phyloP scores from a whole-genome alignment of 2,329 filamentous ascomycete species.

The Alternaria sp. region DNA sequence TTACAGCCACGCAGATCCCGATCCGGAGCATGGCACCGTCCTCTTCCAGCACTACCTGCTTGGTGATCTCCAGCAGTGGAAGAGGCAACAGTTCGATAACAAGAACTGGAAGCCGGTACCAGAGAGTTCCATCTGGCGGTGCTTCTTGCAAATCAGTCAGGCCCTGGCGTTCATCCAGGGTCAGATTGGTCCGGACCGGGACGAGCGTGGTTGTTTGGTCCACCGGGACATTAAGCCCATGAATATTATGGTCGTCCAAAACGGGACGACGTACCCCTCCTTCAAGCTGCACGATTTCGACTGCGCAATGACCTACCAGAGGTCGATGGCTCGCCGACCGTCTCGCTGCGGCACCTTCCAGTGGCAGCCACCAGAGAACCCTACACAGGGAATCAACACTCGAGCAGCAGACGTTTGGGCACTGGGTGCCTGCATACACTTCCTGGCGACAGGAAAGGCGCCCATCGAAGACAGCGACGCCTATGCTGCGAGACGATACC shows the following conservation, averaged over 20 bases:
- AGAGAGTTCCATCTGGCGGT: constrained; percentile 41
- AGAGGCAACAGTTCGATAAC: constrained; percentile 21
- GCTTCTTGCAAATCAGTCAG: constrained; percentile 41
- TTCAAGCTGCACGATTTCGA: constrained; percentile 44
- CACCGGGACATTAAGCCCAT: constrained; percentile 43
- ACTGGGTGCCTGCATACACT: constrained; percentile 44
- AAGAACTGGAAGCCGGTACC: constrained; percentile 32
- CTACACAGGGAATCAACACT: constrained; percentile 33
- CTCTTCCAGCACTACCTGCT: constrained; percentile 35
- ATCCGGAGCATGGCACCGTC: constrained; percentile 19
- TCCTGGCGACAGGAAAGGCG: constrained; percentile 32
- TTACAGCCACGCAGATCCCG: constrained; percentile 16
- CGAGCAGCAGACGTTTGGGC: constrained; percentile 44
- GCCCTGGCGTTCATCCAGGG: constrained; percentile 41
- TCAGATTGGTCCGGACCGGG: constrained; percentile 15
- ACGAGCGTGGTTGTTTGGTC: constrained; percentile 17
- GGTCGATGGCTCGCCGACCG: background rate
- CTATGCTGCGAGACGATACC: background rate
- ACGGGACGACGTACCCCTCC: constrained; percentile 36
- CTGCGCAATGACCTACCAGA: constrained; percentile 16
- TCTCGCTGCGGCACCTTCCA: constrained; percentile 31
- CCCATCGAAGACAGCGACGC: constrained; percentile 23
- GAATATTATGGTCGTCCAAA: constrained; percentile 38
- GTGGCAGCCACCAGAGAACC: constrained; percentile 46
- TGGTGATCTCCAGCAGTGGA: constrained; percentile 37